Evolutionary conservation across 1,284 basidiomycete species (phyloP).

Genomic region (Microbotryum saponariae): DNA sequence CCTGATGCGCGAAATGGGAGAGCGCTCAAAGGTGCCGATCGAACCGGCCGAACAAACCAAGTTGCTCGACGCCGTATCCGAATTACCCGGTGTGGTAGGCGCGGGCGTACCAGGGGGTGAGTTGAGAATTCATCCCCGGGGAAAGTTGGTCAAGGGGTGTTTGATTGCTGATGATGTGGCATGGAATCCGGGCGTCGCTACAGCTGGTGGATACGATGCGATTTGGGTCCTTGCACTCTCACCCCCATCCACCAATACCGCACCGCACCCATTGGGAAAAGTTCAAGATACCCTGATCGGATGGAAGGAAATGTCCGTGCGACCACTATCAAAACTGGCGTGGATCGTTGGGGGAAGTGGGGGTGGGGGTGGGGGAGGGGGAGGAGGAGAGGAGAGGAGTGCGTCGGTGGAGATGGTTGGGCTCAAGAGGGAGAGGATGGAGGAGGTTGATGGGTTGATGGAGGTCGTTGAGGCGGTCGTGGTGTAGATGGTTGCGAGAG

Average conservation of each 20-base stretch:
- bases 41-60: constrained; percentile 83
- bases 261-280: constrained; percentile 36
- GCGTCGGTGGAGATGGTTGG: not conserved
- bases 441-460: constrained; percentile 13
- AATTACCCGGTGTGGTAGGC: constrained; percentile 69
- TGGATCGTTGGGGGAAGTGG: constrained; percentile 54
- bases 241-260: constrained; percentile 42
- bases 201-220: constrained; percentile 97
- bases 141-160: too few species aligned
- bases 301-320: constrained; percentile 67
- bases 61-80: constrained; percentile 72
- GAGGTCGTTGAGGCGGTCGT: constrained; percentile 8
- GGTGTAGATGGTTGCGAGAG: too few species aligned
- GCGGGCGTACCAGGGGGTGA: constrained; percentile 92
- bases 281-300: constrained; percentile 67
- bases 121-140: too few species aligned
- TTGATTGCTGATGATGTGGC: too few species aligned
- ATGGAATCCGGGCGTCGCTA: too few species aligned
- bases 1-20: constrained; percentile 84
- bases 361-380: constrained; percentile 12
- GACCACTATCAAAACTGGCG: constrained; percentile 68
- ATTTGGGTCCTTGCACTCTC: constrained; percentile 83
- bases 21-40: constrained; percentile 69
- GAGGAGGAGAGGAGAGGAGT: constrained; percentile 14
- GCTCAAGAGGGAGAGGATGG: not conserved